These are phyloP conservation scores for Zychaea mexicana DNA, from an alignment of 371 early-diverging fungal species.

Conservation along the genomic window DNA sequence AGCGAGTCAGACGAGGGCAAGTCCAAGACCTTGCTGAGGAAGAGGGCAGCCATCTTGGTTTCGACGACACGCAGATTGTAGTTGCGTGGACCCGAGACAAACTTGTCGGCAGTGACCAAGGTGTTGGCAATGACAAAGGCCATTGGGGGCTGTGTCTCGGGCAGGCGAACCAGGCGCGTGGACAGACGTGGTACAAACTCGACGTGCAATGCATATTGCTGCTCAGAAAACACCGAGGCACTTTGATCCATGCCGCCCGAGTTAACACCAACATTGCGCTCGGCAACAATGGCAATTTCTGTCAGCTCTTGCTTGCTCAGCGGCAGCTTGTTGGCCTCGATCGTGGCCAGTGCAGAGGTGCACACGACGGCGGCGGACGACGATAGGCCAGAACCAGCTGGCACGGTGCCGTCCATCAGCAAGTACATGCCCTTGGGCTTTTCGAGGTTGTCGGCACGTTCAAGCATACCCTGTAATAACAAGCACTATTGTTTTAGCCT, in stretches of 20 bases:
- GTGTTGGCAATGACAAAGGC: constrained; percentile 93
- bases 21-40: constrained; percentile 62
- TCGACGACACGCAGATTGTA: constrained; percentile 97
- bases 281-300: constrained; percentile 78
- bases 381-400: constrained; percentile 86
- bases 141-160: constrained; percentile 51
- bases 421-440: constrained; percentile 70
- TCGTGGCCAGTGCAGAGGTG: constrained; percentile 73
- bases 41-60: constrained; percentile 79
- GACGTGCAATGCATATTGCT: constrained; percentile 77
- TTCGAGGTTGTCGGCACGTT: constrained; percentile 48
- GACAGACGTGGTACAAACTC: constrained; percentile 82
- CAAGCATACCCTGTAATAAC: constrained; percentile 61
- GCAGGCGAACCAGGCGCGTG: constrained; percentile 66
- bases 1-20: constrained; percentile 45
- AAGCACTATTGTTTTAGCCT: background rate
- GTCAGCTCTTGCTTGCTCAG: constrained; percentile 70
- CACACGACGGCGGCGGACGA: constrained; percentile 87
- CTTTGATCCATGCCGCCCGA: constrained; percentile 94
- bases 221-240: constrained; percentile 79
- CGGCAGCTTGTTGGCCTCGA: constrained; percentile 49
- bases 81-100: constrained; percentile 83
- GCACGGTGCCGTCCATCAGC: constrained; percentile 80
- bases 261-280: constrained; percentile 85
- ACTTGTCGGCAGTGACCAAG: constrained; percentile 86